Percentiles rank a stretch among this genome's conserved stretches.
phyloP scores from a whole-genome alignment of 257 asterid species.

The Avicennia marina region DNA sequence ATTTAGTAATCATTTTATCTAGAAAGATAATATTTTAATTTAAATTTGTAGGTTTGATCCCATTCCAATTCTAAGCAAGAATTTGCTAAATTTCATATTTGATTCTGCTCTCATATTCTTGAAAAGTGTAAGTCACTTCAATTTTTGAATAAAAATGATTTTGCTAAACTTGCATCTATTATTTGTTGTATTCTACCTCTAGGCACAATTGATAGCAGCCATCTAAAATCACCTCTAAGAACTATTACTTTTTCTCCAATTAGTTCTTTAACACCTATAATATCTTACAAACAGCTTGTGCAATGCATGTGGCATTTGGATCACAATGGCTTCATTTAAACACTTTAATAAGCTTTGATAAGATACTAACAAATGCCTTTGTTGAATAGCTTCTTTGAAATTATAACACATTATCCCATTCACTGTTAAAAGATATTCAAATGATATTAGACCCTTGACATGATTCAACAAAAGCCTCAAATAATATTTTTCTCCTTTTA shows the following conservation, averaged over 20 bases:
- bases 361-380: no score
- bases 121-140: not conserved
- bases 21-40: not conserved
- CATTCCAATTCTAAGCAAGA: not conserved
- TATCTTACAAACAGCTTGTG: not conserved
- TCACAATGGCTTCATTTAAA: no score
- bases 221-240: not conserved
- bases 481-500: no score
- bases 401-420: no score
- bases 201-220: not conserved
- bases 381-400: no score
- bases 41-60: not conserved
- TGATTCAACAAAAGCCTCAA: no score
- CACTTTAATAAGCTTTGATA: no score
- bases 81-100: not conserved
- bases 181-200: not conserved
- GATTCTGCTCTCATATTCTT: not conserved
- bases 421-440: no score
- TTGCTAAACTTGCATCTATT: not conserved
- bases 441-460: no score
- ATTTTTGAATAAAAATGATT: not conserved
- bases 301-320: not conserved
- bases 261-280: not conserved
- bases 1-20: not conserved
- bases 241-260: not conserved